phyloP scores from a whole-genome alignment of 73 alveolate genomes.

The Paramecium biaurelia region DNA sequence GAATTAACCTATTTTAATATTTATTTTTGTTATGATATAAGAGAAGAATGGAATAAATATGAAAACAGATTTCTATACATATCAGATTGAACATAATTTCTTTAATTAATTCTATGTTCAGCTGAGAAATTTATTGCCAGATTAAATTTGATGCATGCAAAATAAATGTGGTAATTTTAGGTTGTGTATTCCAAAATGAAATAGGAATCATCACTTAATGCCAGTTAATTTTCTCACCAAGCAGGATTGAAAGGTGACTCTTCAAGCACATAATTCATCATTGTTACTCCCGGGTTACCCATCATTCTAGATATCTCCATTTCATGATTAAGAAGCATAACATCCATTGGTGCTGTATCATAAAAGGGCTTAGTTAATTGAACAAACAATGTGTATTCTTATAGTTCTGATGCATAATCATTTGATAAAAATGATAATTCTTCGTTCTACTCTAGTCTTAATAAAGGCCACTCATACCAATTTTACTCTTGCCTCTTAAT shows the following conservation, averaged over 20 bases:
- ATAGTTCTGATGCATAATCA: neutral
- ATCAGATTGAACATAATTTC: neutral
- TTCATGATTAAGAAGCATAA: neutral
- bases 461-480: conserved; percentile 1
- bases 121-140: neutral
- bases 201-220: neutral
- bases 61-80: neutral
- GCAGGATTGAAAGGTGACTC: conserved; percentile 18
- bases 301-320: conserved; percentile 20
- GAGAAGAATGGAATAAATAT: neutral
- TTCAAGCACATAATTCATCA: conserved; percentile 1
- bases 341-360: conserved; percentile 9
- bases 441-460: neutral
- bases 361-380: neutral
- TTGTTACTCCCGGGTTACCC: neutral
- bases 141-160: neutral
- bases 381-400: neutral
- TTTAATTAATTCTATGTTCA: neutral
- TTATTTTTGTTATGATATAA: neutral
- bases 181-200: neutral
- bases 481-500: neutral
- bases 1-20: neutral
- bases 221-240: neutral
- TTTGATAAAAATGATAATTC: neutral
- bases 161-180: neutral